Evolutionary conservation across 345 rosid species (phyloP), one percentile per base, ranked within the genome.

Genomic region (Brassica napus): DNA sequence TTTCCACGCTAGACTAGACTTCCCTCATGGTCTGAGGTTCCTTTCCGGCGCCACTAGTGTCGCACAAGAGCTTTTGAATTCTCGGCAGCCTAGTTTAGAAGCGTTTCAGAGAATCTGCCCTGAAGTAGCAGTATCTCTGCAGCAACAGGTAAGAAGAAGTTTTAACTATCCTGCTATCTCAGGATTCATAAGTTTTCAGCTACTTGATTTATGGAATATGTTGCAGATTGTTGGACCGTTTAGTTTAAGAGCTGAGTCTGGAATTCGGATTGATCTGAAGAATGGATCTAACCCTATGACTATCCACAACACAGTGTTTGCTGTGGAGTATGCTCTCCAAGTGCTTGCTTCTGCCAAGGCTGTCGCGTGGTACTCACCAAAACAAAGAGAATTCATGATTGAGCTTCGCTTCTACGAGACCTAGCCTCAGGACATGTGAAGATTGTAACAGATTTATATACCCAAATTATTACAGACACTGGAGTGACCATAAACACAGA

Each of bases 311-410:
- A 82, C 96, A 37, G 90, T 91, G 8, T 88, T 95, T 77, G 93
- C 99, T 5, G 6, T 93, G 1, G 98, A 95, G 75, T 89, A 91
- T 75, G 98, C 97, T 67, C 77, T 93, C 68, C 93, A 93, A 72
- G 97, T 93, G 78, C 97, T 93, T 79, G 88, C 79, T 72, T 95
- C 98, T 16, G 99, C 97, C 4, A 95, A 93, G 84, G 98, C 97
- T 31, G 82, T 88, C 47, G 97, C 97, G 60, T 95, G 97, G 99
- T 95, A 86, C 82, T 86, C 98, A 8, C 96, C 98, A 11, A 87
- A 87, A 85, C 92, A 86, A 21, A 84, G 78, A 47, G 99, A 91
- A 58, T 89, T 93, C 30, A 93, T 93, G 97, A 79, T 95, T 52
- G 98, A 95, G 82, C 96, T 93, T 79, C 86, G 97, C 2, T 89